Evolutionary conservation across 2,329 filamentous ascomycete species (phyloP).

Genomic region (Fusarium siculi): DNA sequence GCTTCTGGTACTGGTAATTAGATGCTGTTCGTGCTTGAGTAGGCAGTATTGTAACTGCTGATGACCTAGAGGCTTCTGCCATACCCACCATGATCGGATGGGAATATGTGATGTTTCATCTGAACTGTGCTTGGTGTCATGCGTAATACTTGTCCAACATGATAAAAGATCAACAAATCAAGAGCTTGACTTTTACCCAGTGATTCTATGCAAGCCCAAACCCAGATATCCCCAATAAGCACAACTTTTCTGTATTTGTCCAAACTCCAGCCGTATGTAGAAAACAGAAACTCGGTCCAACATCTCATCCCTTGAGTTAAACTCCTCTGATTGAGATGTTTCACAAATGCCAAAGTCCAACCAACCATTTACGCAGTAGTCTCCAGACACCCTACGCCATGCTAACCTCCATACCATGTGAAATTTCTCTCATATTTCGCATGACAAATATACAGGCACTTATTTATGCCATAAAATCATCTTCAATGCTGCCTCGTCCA

Average conservation of each 20-base stretch:
- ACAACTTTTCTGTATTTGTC: background rate
- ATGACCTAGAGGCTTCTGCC: background rate
- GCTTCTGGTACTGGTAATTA: background rate
- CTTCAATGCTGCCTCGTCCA: slow-evolving; percentile 51
- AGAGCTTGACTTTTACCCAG: background rate
- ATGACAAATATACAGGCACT: background rate
- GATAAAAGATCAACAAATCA: background rate
- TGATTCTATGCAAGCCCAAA: background rate
- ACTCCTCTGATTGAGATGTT: background rate
- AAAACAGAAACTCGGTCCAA: background rate
- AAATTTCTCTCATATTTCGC: background rate
- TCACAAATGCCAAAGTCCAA: background rate
- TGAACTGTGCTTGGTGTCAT: background rate
- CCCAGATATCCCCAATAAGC: background rate
- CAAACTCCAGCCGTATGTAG: background rate
- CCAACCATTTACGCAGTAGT: background rate
- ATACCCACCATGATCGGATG: background rate
- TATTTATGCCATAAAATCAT: slow-evolving; percentile 57
- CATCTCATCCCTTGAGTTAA: background rate
- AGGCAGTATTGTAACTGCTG: background rate
- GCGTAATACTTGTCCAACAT: too few relatives aligned
- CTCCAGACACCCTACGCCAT: background rate
- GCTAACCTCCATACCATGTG: background rate
- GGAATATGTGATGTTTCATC: background rate
- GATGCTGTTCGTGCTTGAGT: background rate